A percentile compares a stretch with the other conserved stretches of the same genome.
phyloP scores from a whole-genome alignment of 202 grass and related monocot species.

The Setaria viridis region DNA sequence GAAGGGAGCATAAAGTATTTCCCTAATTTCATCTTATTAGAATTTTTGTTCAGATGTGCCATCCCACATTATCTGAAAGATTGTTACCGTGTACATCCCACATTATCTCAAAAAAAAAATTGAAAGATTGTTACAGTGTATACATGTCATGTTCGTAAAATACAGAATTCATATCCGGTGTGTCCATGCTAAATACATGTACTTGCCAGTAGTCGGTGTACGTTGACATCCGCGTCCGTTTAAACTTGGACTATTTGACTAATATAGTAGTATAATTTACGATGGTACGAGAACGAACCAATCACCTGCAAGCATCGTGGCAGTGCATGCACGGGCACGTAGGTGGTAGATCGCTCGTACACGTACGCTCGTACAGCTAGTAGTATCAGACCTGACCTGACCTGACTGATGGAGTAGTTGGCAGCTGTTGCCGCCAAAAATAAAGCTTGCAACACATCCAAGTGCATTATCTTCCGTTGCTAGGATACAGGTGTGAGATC shows the following conservation, averaged over 20 bases:
- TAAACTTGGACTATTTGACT: background rate
- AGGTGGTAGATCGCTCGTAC: background rate
- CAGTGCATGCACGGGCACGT: background rate
- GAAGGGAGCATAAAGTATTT: too few relatives aligned
- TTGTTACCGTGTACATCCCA: too few relatives aligned
- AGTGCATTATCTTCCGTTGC: background rate
- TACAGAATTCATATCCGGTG: background rate
- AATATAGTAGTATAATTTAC: background rate
- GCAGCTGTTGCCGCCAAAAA: background rate
- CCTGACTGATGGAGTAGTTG: background rate
- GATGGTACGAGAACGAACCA: background rate
- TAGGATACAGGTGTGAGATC: background rate
- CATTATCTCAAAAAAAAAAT: too few relatives aligned
- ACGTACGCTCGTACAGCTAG: slow-evolving; percentile 21
- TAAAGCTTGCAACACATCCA: background rate
- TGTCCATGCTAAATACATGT: background rate
- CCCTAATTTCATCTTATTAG: too few relatives aligned
- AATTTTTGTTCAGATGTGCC: too few relatives aligned
- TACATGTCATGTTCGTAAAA: too few relatives aligned
- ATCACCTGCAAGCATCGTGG: background rate
- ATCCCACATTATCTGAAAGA: too few relatives aligned
- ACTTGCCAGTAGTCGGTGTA: background rate
- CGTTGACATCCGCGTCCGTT: background rate
- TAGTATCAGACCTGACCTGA: background rate
- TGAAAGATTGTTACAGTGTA: too few relatives aligned